These are phyloP conservation scores for Candida alai DNA, from an alignment of 805 yeast genomes.

Conservation along the genomic window DNA sequence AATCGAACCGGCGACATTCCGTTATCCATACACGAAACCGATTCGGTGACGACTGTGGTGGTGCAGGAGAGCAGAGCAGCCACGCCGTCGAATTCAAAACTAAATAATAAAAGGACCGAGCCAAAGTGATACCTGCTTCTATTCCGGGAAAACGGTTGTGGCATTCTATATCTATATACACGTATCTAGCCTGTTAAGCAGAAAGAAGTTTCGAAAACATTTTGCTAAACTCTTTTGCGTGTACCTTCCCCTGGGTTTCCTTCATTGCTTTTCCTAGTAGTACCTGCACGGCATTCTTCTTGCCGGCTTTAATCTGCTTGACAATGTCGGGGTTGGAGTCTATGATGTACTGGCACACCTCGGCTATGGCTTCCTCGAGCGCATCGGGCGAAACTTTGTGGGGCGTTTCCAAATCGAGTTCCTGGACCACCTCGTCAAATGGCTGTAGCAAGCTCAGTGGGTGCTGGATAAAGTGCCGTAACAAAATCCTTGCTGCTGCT, in stretches of 20 bases:
- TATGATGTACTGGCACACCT: conserved; percentile 45
- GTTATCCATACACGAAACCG: too few species aligned
- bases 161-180: too few species aligned
- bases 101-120: too few species aligned
- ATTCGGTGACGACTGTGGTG: too few species aligned
- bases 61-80: too few species aligned
- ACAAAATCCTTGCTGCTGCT: conserved; percentile 62
- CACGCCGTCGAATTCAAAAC: too few species aligned
- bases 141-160: too few species aligned
- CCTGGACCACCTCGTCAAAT: conserved; percentile 47
- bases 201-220: conserved; percentile 23
- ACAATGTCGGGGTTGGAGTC: conserved; percentile 51
- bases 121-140: too few species aligned
- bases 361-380: conserved; percentile 28
- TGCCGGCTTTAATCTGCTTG: conserved; percentile 51
- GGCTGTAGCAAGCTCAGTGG: conserved; percentile 30
- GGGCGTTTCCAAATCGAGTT: conserved; percentile 45
- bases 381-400: conserved; percentile 27
- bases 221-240: conserved; percentile 26
- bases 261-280: conserved; percentile 86
- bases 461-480: conserved; percentile 57
- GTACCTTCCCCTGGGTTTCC: conserved; percentile 61
- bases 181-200: too few species aligned
- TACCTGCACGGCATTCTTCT: conserved; percentile 61
- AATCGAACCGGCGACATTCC: too few species aligned